A percentile compares a stretch with the other conserved stretches of the same genome.
Conservation (phyloP, 129 eudicot genomes). For the Lactuca sativa region DNA sequence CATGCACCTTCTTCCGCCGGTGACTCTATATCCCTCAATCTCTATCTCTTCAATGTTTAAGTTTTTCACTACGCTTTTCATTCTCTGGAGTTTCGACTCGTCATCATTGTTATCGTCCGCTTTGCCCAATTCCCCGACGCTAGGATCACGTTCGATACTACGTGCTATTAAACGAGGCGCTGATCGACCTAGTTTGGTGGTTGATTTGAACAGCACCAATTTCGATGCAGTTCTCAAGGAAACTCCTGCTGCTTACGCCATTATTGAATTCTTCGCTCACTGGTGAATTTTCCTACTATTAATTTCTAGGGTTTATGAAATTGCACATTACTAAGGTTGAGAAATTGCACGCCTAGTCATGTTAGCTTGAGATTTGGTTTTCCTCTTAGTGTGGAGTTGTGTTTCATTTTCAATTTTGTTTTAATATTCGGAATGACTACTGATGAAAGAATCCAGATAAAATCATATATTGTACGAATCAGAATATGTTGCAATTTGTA, state of each 20-base stretch:
- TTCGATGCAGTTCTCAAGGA: conserved; percentile 59
- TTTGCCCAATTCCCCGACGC: conserved; percentile 15
- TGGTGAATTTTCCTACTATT: conserved; percentile 44
- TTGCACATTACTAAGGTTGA: not conserved
- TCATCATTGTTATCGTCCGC: conserved; percentile 24
- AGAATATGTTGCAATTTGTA: not conserved
- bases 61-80: conserved; percentile 28
- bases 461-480: conserved; percentile 6
- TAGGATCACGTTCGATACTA: conserved; percentile 64
- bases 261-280: conserved; percentile 88
- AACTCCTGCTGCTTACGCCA: conserved; percentile 59
- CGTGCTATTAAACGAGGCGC: conserved; percentile 35
- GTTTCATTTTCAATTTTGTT: conserved; percentile 14
- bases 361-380: conserved; percentile 12
- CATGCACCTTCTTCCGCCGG: conserved; percentile 18
- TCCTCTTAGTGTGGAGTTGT: not conserved
- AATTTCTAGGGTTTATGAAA: conserved; percentile 24
- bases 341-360: not conserved
- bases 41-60: conserved; percentile 34
- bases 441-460: not conserved
- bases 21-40: not conserved
- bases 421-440: not conserved
- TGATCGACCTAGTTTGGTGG: conserved; percentile 34
- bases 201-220: conserved; percentile 67
- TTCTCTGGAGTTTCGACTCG: conserved; percentile 21